Conservation (phyloP, 176 grass and related monocot genomes). For the Musa itinerans region DNA sequence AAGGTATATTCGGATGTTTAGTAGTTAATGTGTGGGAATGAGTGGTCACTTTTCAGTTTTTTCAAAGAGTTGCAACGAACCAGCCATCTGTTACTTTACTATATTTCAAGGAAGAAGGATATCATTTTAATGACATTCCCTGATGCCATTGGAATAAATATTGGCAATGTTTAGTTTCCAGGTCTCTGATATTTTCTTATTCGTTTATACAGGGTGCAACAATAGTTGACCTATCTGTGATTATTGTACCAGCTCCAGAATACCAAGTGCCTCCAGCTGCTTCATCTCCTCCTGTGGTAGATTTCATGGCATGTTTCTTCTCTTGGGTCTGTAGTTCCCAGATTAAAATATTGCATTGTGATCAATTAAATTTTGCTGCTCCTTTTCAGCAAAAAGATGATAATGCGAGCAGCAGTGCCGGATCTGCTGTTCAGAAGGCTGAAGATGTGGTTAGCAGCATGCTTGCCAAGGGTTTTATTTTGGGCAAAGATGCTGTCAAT, state of each 20-base stretch:
- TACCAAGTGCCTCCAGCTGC: constrained; percentile 30
- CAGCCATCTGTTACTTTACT: neutral
- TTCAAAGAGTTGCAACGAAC: neutral
- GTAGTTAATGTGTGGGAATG: neutral
- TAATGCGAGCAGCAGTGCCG: neutral
- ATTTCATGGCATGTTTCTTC: neutral
- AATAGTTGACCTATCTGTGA: constrained; percentile 31
- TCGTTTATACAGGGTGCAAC: constrained; percentile 28
- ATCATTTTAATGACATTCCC: neutral
- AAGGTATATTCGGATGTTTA: neutral
- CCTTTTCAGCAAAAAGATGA: neutral
- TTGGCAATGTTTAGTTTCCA: neutral
- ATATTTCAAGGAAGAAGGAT: neutral
- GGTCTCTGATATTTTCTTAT: neutral
- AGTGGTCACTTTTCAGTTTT: neutral
- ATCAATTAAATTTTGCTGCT: neutral
- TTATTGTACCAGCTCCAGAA: constrained; percentile 30
- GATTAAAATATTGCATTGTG: neutral
- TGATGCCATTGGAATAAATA: neutral
- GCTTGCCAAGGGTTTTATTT: constrained; percentile 1
- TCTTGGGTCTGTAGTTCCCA: neutral
- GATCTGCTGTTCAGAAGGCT: neutral
- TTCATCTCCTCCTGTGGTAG: neutral
- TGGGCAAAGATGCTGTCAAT: neutral
- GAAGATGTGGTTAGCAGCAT: constrained; percentile 4